Conservation (phyloP, 352 stramenopile genomes). For the Thalassiosira sp. region DNA sequence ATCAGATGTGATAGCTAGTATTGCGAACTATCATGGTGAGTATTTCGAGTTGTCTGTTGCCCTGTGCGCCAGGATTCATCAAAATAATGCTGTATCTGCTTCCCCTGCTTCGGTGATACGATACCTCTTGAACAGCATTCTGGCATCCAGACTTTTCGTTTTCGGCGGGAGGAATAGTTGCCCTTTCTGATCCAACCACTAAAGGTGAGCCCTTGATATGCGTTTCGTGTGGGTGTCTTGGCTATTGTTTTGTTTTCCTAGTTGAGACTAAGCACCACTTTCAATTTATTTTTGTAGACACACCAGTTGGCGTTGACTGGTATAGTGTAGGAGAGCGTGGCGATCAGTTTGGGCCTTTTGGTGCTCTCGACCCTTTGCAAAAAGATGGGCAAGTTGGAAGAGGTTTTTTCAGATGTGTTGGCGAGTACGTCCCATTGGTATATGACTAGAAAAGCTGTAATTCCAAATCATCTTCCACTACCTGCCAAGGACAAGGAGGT, state of each 20-base stretch:
- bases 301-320: conserved; percentile 24
- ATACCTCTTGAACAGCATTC: conserved; percentile 13
- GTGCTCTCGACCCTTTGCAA: conserved; percentile 19
- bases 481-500: too few species aligned
- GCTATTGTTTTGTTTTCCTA: not conserved
- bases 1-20: not conserved
- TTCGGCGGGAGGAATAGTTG: not conserved
- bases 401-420: conserved; percentile 20
- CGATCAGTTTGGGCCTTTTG: conserved; percentile 29
- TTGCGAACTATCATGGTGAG: conserved; percentile 17
- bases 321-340: conserved; percentile 28
- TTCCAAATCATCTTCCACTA: too few species aligned
- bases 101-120: not conserved
- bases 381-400: conserved; percentile 12
- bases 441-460: too few species aligned
- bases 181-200: conserved; percentile 14
- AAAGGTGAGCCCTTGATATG: too few species aligned
- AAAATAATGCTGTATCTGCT: too few species aligned
- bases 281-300: not conserved
- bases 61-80: too few species aligned
- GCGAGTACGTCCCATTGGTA: too few species aligned
- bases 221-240: not conserved
- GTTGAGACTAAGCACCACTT: conserved; percentile 1
- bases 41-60: too few species aligned
- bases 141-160: conserved; percentile 4